Base-by-base conservation (phyloP, 1,139 yeast species). In the Pichia sp. region DNA sequence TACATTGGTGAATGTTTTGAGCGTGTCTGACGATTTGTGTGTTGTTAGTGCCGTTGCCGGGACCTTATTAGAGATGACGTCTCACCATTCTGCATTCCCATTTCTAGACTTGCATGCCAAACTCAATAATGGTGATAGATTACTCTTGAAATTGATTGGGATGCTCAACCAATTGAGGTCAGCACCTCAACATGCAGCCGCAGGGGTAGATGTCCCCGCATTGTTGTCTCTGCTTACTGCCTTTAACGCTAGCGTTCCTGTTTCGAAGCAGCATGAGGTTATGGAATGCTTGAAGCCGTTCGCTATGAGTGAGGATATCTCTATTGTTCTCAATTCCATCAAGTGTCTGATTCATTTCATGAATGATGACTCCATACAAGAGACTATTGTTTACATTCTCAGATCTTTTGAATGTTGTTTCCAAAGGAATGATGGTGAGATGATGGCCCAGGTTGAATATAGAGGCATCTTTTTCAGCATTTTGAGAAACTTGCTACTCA, bases 401-500 rank as follows among this genome's bases (percentile, higher is more conserved):
- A 32, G 21, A 17, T 13, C 30, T 1, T 27, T 38, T 22, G 26
- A 30, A 5, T 17, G 23, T 13, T 11, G 27, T 4, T 12, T 29
- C 11, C 9, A 21, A 11, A 29, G n/a, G 3, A 6, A 12, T 10
- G n/a, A n/a, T n/a, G n/a, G n/a, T n/a, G n/a, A n/a, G n/a, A n/a
- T n/a, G n/a, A n/a, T n/a, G n/a, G n/a, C n/a, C n/a, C n/a, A n/a
- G n/a, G 22, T 17, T 6, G 11, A 25, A 13, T 13, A 34, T 13
- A 25, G 43, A 14, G 33, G 38, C 2, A 15, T 32, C 2, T 34
- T 27, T 14, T 40, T 40, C 10, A 24, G 32, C 19, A 22, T 30
- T 24, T 32, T 40, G 29, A 32, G 43, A 25, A 40, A 40, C 15
- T 22, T 40, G 6, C 22, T 38, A 3, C 25, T 40, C 4, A 29